A percentile compares a stretch with the other conserved stretches of the same genome.
Conservation (phyloP, 495 filamentous ascomycete species). For the Xylaria cubensis region DNA sequence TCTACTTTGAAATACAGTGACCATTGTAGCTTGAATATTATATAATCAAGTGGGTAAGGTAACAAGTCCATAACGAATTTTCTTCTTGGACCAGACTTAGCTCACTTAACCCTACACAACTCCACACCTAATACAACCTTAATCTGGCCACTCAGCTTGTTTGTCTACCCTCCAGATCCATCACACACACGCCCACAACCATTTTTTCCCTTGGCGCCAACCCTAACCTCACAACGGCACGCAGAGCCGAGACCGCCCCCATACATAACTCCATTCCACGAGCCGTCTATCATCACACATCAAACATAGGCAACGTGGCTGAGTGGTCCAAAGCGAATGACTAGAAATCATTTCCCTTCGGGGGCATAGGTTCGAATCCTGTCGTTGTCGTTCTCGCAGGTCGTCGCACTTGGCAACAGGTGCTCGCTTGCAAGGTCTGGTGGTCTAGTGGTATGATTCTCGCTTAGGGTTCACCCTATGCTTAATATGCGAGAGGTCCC, state of each 20-base stretch:
- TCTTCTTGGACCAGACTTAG: no score
- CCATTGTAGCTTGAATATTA: not conserved
- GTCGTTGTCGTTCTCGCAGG: slow-evolving; percentile 25
- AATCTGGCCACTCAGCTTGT: no score
- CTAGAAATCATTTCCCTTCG: slow-evolving; percentile 33
- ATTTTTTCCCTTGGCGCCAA: not conserved
- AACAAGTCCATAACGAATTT: no score
- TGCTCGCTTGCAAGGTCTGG: slow-evolving; percentile 17
- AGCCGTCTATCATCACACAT: not conserved
- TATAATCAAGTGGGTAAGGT: not conserved
- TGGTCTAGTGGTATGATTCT: slow-evolving; percentile 34
- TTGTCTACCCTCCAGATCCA: no score
- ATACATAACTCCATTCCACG: not conserved
- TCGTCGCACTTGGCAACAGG: not conserved
- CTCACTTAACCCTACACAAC: no score
- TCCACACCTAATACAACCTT: no score
- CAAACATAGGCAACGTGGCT: slow-evolving; percentile 27
- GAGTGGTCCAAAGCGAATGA: slow-evolving; percentile 33
- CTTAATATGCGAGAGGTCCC: slow-evolving; percentile 30
- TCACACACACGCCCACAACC: not conserved
- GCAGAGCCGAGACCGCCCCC: not conserved
- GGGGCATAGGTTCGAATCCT: slow-evolving; percentile 33
- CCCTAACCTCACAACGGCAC: not conserved
- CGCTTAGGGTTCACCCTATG: slow-evolving; percentile 31
- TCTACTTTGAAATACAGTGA: not conserved